Evolutionary conservation across 352 stramenopile genomes (phyloP), one percentile per base, ranked within the genome.

Genomic region (Phytophthora rubi): DNA sequence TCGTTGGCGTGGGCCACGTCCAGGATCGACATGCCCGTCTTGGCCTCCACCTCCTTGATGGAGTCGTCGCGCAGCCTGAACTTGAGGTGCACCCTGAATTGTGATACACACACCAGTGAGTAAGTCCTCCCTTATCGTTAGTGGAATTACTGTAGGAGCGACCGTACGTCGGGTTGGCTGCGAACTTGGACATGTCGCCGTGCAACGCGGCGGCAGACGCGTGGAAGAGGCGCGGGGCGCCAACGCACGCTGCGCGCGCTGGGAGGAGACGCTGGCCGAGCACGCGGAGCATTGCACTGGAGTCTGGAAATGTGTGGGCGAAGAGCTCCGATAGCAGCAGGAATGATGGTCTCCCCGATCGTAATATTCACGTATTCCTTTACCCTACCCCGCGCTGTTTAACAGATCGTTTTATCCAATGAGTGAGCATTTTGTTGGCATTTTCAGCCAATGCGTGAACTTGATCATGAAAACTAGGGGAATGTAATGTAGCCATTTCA

Each of bases 1-100:
- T 98, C 94, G 57, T 98, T 94, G 32, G 89, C 85, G 71, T 98
- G 97, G 6, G 95, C 95, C 15, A 97, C 90, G 65, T 98, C 90
- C 37, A 99, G 79, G 16, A 99, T 68, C 44, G 88, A 94, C 81
- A 92, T 93, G 62, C 88, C 86, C 15, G 73, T 80, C 72, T 92
- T 91, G 55, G 88, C 88, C n/a, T 70, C 75, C 21, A 96, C 88
- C 26, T 83, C 62, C 61, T 80, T 65, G 26, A 91, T 67, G 9
- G 83, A 86, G 8, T 84, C 85, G 62, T 95, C 86, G 3, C 77
- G 75, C 55, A 84, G 78, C 47, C 71, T 80, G 53, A 95, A 95
- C 28, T 92, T 92, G 60, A 95, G 81, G 59, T 90, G 81, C 21
- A 95, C 88, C 60, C 85, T 94, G 21, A 21, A 16, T 3, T 16